Conservation (phyloP, 1,139 yeast species). For the Scheffersomyces parashehatae region DNA sequence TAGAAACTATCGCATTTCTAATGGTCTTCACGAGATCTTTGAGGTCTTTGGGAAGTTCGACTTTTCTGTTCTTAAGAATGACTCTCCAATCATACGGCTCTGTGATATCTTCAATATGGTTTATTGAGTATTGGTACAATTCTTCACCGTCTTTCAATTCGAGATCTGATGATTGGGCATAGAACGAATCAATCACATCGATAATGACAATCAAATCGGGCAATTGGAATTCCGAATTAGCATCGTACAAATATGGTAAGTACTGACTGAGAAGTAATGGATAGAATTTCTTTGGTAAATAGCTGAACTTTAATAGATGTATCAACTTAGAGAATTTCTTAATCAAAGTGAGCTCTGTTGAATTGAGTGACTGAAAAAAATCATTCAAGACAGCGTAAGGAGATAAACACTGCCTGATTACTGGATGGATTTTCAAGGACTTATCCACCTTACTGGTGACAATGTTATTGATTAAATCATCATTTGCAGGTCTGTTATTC, state of each 20-base stretch:
- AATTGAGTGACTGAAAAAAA: slow-evolving; percentile 37
- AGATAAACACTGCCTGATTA: slow-evolving; percentile 64
- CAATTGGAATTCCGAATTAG: slow-evolving; percentile 30
- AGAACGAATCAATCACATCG: slow-evolving; percentile 51
- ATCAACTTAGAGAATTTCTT: slow-evolving; percentile 41
- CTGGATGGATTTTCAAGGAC: slow-evolving; percentile 47
- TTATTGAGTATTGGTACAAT: slow-evolving; percentile 32
- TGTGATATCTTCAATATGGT: slow-evolving; percentile 19
- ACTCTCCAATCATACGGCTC: slow-evolving; percentile 38
- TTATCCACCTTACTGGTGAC: slow-evolving; percentile 41
- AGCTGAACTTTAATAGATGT: slow-evolving; percentile 61
- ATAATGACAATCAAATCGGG: slow-evolving; percentile 50
- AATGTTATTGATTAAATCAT: slow-evolving; percentile 54
- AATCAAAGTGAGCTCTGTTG: slow-evolving; percentile 21
- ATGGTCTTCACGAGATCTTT: slow-evolving; percentile 26
- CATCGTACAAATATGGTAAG: slow-evolving; percentile 40
- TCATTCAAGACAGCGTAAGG: slow-evolving; percentile 71
- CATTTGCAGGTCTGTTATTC: slow-evolving; percentile 53
- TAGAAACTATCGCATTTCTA: slow-evolving; percentile 34
- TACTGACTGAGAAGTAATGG: slow-evolving; percentile 53
- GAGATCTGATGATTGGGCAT: slow-evolving; percentile 23
- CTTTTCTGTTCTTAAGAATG: slow-evolving; percentile 14
- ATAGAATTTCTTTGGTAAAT: slow-evolving; percentile 60
- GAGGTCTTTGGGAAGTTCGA: slow-evolving; percentile 24
- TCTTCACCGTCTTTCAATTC: slow-evolving; percentile 33